Conservation (phyloP, 805 yeast genomes). For the Candida pini region DNA sequence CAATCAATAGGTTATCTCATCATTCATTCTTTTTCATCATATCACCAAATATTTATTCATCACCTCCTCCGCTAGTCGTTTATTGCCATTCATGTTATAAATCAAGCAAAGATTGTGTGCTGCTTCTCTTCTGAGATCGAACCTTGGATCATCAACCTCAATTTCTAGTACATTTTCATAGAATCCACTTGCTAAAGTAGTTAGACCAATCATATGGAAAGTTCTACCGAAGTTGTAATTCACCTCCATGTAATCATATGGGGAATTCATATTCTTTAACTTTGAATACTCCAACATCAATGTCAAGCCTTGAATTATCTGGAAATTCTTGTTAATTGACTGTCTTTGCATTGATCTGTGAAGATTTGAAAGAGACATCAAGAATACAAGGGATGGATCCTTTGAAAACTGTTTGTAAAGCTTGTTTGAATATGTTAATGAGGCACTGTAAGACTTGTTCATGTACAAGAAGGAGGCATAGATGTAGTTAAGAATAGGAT, state of each 20-base stretch:
- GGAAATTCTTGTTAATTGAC: constrained; percentile 79
- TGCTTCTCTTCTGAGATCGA: constrained; percentile 65
- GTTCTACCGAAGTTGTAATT: constrained; percentile 79
- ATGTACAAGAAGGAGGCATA: constrained; percentile 79
- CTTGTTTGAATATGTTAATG: constrained; percentile 70
- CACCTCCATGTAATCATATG: constrained; percentile 66
- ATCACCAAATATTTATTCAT: constrained; percentile 55
- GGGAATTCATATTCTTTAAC: constrained; percentile 27
- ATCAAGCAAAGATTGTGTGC: constrained; percentile 81
- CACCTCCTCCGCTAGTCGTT: constrained; percentile 53
- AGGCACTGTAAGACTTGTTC: constrained; percentile 76
- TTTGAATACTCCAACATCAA: constrained; percentile 68
- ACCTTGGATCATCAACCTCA: constrained; percentile 37
- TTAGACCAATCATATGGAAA: constrained; percentile 78
- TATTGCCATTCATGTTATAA: constrained; percentile 71
- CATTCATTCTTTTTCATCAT: constrained; percentile 36
- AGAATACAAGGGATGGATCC: constrained; percentile 75
- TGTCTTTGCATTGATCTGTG: constrained; percentile 91
- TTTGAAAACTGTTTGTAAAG: constrained; percentile 60
- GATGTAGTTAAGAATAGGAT: constrained; percentile 54
- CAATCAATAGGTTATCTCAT: too few relatives aligned
- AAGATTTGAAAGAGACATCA: constrained; percentile 73
- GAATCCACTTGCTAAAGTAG: constrained; percentile 64
- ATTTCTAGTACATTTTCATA: constrained; percentile 61
- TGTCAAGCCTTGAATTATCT: constrained; percentile 80